Evolutionary conservation across 257 asterid genomes (phyloP).

Genomic region (Fraxinus pennsylvanica): DNA sequence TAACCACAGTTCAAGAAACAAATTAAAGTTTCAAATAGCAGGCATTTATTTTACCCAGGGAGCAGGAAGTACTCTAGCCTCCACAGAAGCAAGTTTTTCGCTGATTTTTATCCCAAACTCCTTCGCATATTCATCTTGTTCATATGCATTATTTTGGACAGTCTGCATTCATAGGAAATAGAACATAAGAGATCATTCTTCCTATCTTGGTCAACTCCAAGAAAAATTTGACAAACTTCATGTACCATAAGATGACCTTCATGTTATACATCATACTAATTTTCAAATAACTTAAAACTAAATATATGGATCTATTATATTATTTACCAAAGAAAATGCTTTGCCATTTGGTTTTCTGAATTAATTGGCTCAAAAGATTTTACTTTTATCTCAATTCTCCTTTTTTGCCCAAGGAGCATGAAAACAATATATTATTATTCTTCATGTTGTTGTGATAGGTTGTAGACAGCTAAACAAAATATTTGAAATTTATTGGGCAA

Average conservation of each 20-base stretch:
- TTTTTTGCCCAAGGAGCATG: neutral
- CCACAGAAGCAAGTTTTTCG: slow-evolving; percentile 81
- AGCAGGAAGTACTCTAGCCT: slow-evolving; percentile 98
- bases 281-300: neutral
- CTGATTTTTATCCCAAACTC: slow-evolving; percentile 93
- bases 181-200: neutral
- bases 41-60: slow-evolving; percentile 75
- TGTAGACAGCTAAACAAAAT: neutral
- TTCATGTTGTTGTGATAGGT: neutral
- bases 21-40: neutral
- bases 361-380: neutral
- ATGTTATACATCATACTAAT: neutral
- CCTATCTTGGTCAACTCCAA: slow-evolving; percentile 5
- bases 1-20: neutral
- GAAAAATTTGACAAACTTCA: neutral
- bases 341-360: neutral
- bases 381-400: neutral
- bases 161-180: slow-evolving; percentile 52
- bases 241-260: neutral
- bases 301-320: neutral
- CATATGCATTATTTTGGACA: slow-evolving; percentile 80
- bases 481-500: neutral
- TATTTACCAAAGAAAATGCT: neutral
- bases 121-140: slow-evolving; percentile 87
- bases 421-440: too few species aligned